phyloP scores from a whole-genome alignment of 768 basidiomycete species.

The Pleurotus eryngii region DNA sequence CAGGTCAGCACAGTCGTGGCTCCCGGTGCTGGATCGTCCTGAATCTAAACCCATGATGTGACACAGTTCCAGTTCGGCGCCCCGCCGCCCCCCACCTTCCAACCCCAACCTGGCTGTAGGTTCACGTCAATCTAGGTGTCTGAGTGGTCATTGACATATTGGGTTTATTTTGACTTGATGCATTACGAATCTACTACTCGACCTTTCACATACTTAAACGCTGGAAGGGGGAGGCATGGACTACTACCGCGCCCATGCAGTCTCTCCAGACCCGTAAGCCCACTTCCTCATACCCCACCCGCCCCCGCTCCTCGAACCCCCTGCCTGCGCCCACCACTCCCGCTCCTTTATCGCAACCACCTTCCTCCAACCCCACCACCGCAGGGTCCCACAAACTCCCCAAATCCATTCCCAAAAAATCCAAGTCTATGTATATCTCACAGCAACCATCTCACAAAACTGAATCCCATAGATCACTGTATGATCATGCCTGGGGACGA shows the following conservation, averaged over 20 bases:
- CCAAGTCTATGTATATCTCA: slow-evolving; percentile 12
- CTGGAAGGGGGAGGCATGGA: slow-evolving; percentile 58
- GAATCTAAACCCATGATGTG: not conserved
- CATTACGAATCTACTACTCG: not conserved
- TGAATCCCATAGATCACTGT: slow-evolving; percentile 50
- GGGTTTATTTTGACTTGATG: not conserved
- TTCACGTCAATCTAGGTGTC: slow-evolving; percentile 17
- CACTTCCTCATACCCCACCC: slow-evolving; percentile 8
- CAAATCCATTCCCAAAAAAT: slow-evolving; percentile 5
- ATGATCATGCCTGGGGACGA: slow-evolving; percentile 49
- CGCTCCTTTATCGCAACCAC: not conserved
- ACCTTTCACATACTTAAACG: slow-evolving; percentile 6
- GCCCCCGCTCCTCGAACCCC: slow-evolving; percentile 10
- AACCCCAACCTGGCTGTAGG: slow-evolving; percentile 54
- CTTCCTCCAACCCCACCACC: slow-evolving; percentile 24
- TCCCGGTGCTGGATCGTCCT: slow-evolving; percentile 3
- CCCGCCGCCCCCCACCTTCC: slow-evolving; percentile 36
- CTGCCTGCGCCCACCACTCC: not conserved
- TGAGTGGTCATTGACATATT: slow-evolving; percentile 9
- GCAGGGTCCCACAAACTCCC: not conserved
- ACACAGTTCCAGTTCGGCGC: slow-evolving; percentile 40
- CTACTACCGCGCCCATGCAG: slow-evolving; percentile 61
- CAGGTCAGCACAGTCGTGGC: slow-evolving; percentile 21
- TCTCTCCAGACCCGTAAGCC: slow-evolving; percentile 54
- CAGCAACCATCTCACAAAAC: slow-evolving; percentile 24